phyloP scores from a whole-genome alignment of 2,329 filamentous ascomycete species.

The Calonectria naviculata region DNA sequence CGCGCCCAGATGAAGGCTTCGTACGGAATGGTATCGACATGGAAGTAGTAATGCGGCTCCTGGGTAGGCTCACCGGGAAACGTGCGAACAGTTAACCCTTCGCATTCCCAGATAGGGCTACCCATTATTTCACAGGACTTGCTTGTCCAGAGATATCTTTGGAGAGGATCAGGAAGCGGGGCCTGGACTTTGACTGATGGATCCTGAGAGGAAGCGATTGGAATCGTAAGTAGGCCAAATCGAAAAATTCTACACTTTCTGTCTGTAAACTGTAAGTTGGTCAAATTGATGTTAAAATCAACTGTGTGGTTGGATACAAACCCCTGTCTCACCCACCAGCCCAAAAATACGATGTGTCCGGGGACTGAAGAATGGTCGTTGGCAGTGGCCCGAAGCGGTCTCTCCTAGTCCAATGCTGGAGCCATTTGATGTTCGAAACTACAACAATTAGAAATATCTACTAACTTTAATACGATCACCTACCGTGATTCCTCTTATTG shows the following conservation, averaged over 20 bases:
- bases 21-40: background rate
- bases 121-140: background rate
- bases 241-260: background rate
- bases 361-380: background rate
- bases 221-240: background rate
- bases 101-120: background rate
- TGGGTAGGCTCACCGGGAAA: background rate
- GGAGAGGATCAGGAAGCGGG: background rate
- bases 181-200: background rate
- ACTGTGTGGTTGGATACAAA: background rate
- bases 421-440: background rate
- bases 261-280: background rate
- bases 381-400: background rate
- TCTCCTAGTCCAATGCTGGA: background rate
- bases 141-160: background rate
- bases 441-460: background rate
- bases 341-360: background rate
- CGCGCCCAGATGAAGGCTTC: background rate
- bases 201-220: background rate
- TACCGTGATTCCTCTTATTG: background rate
- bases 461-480: background rate
- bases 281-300: background rate
- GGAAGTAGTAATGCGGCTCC: background rate
- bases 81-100: background rate
- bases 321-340: background rate